These are phyloP conservation scores for Kalaharituber pfeilii DNA, from an alignment of 2,329 filamentous ascomycete genomes.

Conservation along the genomic window DNA sequence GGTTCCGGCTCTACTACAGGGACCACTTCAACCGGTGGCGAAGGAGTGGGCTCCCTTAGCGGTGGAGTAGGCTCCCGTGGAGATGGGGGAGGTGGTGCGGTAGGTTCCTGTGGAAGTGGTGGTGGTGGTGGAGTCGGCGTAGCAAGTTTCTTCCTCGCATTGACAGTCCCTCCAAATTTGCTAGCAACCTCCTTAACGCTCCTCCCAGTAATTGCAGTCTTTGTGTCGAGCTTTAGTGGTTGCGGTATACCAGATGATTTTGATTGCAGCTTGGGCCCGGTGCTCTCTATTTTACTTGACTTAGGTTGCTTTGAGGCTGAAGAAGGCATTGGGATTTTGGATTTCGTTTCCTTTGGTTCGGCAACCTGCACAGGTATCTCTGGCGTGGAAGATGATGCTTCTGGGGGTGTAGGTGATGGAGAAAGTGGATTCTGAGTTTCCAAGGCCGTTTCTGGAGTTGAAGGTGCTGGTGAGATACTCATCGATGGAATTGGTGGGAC, in stretches of 20 bases:
- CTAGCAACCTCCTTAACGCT: neutral
- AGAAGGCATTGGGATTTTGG: no score
- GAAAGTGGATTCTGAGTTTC: neutral
- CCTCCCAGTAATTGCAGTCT: neutral
- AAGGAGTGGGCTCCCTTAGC: neutral
- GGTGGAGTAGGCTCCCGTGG: no score
- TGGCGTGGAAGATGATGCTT: neutral
- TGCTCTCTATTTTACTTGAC: no score
- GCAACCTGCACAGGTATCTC: no score
- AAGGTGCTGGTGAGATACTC: neutral
- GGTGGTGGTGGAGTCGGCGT: neutral
- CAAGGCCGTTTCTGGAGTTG: neutral
- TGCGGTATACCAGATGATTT: no score
- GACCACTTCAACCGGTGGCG: neutral
- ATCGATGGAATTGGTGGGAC: neutral
- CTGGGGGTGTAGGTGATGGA: neutral
- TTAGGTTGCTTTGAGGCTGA: no score
- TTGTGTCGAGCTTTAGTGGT: neutral
- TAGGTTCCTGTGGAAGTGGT: neutral
- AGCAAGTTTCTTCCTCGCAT: neutral
- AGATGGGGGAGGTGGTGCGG: no score
- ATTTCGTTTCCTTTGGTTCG: no score
- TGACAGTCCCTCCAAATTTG: neutral
- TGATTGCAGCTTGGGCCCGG: no score
- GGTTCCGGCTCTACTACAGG: no score